Conservation (phyloP, 768 basidiomycete genomes). For the Russula sp. region DNA sequence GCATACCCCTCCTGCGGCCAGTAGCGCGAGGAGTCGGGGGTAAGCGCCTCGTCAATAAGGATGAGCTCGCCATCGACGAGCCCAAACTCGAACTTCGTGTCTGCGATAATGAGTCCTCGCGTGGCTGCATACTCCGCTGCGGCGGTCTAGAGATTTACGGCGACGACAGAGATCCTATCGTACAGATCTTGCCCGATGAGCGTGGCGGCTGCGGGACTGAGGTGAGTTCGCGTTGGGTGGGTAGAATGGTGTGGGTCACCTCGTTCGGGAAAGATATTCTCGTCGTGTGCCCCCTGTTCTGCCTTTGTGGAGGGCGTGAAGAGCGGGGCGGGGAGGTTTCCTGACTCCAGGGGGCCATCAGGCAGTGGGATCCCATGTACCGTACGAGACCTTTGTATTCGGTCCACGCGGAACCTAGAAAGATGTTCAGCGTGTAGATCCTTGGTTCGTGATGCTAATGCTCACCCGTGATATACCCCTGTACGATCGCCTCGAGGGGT, state of each 20-base stretch:
- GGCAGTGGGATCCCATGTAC: conserved; percentile 79
- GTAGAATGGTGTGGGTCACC: conserved; percentile 30
- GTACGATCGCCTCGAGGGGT: no score
- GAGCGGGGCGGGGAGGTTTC: conserved; percentile 71
- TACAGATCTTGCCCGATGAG: no score
- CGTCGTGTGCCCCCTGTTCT: no score
- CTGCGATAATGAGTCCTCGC: conserved; percentile 77
- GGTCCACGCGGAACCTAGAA: conserved; percentile 23
- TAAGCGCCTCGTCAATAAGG: conserved; percentile 91
- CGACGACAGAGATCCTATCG: no score
- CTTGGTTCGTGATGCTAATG: conserved; percentile 36
- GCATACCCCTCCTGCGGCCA: conserved; percentile 78
- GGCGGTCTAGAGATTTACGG: no score
- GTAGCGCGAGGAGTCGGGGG: conserved; percentile 63
- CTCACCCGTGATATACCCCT: conserved; percentile 36
- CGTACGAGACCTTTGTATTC: conserved; percentile 43
- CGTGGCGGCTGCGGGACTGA: conserved; percentile 26
- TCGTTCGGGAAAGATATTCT: no score
- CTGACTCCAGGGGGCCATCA: conserved; percentile 71
- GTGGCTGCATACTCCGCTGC: no score
- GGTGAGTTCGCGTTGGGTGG: conserved; percentile 72
- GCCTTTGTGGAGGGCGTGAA: no score
- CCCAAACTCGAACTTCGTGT: conserved; percentile 99
- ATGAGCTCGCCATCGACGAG: conserved; percentile 62
- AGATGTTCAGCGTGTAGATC: conserved; percentile 91